Evolutionary conservation across 1,139 yeast species (phyloP).

Genomic region (Taphrina flavorubra): DNA sequence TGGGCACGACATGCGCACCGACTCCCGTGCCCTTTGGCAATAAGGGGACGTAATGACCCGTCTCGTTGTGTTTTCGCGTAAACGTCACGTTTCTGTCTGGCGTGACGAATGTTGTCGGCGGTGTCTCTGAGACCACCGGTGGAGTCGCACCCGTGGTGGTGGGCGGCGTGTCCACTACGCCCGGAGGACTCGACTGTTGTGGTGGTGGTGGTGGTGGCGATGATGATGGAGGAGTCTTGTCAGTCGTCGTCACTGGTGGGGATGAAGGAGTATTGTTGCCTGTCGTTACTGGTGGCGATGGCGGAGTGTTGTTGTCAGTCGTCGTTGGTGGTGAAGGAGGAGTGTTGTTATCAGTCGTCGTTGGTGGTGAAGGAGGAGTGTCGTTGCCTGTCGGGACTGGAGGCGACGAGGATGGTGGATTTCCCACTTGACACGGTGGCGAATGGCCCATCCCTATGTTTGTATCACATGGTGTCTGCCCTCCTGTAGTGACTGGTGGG

Average conservation of each 20-base stretch:
- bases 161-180: neutral
- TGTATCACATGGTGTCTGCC: neutral
- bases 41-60: constrained; percentile 1
- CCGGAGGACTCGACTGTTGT: constrained; percentile 2
- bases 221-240: neutral
- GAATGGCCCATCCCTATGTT: neutral
- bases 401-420: too few species aligned
- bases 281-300: neutral
- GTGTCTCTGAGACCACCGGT: neutral
- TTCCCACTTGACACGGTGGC: neutral
- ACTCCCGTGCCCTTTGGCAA: neutral
- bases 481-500: neutral
- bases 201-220: neutral
- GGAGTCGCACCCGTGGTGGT: neutral
- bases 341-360: neutral
- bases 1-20: neutral
- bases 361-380: neutral
- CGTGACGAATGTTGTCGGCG: constrained; percentile 8
- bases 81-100: neutral
- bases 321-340: neutral
- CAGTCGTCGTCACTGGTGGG: neutral
- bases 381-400: too few species aligned
- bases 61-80: neutral
- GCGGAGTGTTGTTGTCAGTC: neutral
- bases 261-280: neutral